Conservation (phyloP, 169 alveolate species). For the Perkinsus marinus region DNA sequence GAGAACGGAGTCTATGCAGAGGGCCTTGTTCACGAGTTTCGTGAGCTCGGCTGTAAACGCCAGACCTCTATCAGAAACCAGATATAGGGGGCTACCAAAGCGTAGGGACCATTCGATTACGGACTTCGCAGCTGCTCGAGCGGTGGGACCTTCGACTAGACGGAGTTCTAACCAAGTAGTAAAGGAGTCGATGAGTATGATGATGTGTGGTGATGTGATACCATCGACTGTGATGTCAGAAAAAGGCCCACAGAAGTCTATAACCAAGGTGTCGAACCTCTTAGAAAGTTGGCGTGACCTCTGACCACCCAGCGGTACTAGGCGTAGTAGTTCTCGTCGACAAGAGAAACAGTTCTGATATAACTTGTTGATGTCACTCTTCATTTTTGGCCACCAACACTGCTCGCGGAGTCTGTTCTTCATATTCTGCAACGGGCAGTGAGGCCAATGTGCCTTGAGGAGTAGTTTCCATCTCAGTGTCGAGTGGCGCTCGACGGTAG, state of each 20-base stretch:
- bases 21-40: background rate
- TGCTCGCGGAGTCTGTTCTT: background rate
- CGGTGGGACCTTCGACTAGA: background rate
- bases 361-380: background rate
- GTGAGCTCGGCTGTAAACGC: background rate
- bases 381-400: background rate
- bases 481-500: background rate
- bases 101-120: background rate
- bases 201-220: background rate
- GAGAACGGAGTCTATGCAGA: background rate
- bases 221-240: background rate
- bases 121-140: background rate
- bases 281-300: background rate
- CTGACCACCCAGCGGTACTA: background rate
- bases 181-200: background rate
- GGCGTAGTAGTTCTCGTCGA: background rate
- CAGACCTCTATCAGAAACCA: background rate
- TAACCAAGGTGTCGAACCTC: background rate
- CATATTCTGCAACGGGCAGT: background rate
- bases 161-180: background rate
- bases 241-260: background rate
- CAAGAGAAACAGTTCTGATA: background rate
- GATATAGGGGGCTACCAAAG: background rate
- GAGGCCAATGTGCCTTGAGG: background rate
- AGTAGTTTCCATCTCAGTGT: background rate